Conservation (phyloP, 1,139 yeast genomes). For the Debaryomyces subglobosus region DNA sequence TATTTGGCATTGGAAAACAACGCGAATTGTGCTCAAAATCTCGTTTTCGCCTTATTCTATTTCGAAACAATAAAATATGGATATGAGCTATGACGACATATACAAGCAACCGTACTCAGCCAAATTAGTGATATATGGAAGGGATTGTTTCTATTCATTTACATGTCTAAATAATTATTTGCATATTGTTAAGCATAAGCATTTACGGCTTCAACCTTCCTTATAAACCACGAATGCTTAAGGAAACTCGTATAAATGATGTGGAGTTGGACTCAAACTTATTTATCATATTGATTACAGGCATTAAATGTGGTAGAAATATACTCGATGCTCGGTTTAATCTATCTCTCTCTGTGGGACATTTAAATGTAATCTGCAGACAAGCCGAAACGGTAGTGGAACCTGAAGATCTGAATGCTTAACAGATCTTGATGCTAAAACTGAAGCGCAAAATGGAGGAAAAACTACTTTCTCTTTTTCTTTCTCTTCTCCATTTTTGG, state of each 20-base stretch:
- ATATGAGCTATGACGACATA: background rate
- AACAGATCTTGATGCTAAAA: background rate
- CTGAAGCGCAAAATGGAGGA: background rate
- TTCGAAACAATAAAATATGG: background rate
- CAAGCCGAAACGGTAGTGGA: background rate
- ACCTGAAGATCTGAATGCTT: background rate
- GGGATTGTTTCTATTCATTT: background rate
- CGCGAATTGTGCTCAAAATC: conserved; percentile 8
- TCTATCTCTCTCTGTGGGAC: background rate
- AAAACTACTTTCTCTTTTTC: conserved; percentile 41
- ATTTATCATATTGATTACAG: background rate
- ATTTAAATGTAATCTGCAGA: background rate
- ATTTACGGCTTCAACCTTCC: background rate
- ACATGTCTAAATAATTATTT: background rate
- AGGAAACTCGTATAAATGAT: background rate
- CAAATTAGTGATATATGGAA: background rate
- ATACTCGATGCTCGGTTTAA: background rate
- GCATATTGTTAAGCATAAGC: background rate
- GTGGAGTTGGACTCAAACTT: background rate
- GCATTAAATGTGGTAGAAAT: background rate
- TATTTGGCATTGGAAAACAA: background rate
- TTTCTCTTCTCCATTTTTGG: conserved; percentile 52
- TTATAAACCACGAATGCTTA: background rate
- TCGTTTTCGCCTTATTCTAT: background rate
- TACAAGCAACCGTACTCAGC: background rate